Percentiles rank a stretch among this genome's conserved stretches.
Conservation (phyloP, 768 basidiomycete genomes). For the Boletus rubroflammeus region DNA sequence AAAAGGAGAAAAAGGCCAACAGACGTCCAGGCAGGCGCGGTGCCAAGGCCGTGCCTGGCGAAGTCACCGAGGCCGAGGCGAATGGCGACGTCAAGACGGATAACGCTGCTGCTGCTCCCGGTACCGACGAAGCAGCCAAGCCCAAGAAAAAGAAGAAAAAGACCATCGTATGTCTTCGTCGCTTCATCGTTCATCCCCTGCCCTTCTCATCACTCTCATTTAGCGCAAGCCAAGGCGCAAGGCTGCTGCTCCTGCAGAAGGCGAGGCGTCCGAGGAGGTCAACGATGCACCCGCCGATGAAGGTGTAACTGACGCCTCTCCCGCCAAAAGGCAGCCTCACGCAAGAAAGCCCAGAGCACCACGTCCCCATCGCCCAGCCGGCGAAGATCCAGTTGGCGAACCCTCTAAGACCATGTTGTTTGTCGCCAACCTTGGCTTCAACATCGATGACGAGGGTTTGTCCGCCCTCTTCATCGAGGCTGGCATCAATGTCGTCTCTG, state of each 20-base stretch:
- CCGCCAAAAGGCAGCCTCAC: constrained; percentile 43
- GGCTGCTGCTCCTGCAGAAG: constrained; percentile 34
- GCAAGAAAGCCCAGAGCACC: constrained; percentile 54
- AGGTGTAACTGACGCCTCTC: constrained; percentile 35
- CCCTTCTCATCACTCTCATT: constrained; percentile 11
- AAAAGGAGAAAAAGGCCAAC: constrained; percentile 74
- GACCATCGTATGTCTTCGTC: constrained; percentile 39
- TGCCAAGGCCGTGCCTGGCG: constrained; percentile 81
- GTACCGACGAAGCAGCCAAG: constrained; percentile 56
- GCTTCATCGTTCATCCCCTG: not conserved
- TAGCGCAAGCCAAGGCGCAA: constrained; percentile 55
- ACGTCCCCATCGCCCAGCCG: constrained; percentile 63
- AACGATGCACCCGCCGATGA: constrained; percentile 36
- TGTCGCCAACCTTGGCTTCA: constrained; percentile 97
- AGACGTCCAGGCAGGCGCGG: constrained; percentile 84
- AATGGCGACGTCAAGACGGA: constrained; percentile 68
- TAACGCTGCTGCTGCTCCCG: constrained; percentile 47
- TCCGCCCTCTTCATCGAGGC: constrained; percentile 81
- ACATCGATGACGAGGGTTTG: constrained; percentile 81
- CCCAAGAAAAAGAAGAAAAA: constrained; percentile 83
- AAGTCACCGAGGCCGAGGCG: constrained; percentile 87
- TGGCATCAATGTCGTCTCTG: constrained; percentile 76
- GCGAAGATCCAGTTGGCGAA: constrained; percentile 83
- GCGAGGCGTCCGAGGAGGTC: constrained; percentile 26
- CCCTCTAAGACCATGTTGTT: constrained; percentile 89